Evolutionary conservation across 768 basidiomycete genomes (phyloP), one percentile per base, ranked within the genome.

Genomic region (Scleroderma bovista): DNA sequence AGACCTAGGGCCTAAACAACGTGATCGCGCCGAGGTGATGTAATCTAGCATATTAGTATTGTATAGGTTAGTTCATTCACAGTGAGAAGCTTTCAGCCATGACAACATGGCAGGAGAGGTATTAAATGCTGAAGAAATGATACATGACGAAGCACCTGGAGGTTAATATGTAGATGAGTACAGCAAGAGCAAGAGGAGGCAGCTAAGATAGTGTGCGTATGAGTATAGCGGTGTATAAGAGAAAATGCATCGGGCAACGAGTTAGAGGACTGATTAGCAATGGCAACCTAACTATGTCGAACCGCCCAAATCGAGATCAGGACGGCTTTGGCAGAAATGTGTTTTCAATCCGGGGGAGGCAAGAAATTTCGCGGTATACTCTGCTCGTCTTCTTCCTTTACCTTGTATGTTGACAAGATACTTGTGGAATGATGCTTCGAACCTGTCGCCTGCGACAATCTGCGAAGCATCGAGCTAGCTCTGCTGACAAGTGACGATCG

Each of bases 391-490:
- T 20, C 47, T 19, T 57, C 56, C 31, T 45, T 51, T 8, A 50
- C 41, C 17, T 34, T 43, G 33, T 47, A 51, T 2, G 47, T 23
- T 6, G 53, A 43, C 19, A 57, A 50, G 34, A 32, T 40, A 4
- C 47, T 51, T 40, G 48, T 32, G 16, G 48, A 23, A 24, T 47
- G 42, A 19, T 42, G 55, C 34, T 29, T 57, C 34, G 44, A 34
- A n/a, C 49, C 40, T 20, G 53, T 57, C 48, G 62, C 56, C 42
- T 53, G 56, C 45, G 63, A 62, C 40, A 60, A 20, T 42, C 60
- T 57, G 15, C 54, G 53, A 17, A 66, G 48, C 9, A 61, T 51
- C 36, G 64, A 64, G 10, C 65, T 63, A 22, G 63, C 65, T 10
- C 57, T 61, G 6, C 58, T 63, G 31, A 66, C 53, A 41, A 58